Evolutionary conservation across 2,329 filamentous ascomycete genomes (phyloP), one percentile per base, ranked within the genome.

Genomic region (Monosporascus sp.): DNA sequence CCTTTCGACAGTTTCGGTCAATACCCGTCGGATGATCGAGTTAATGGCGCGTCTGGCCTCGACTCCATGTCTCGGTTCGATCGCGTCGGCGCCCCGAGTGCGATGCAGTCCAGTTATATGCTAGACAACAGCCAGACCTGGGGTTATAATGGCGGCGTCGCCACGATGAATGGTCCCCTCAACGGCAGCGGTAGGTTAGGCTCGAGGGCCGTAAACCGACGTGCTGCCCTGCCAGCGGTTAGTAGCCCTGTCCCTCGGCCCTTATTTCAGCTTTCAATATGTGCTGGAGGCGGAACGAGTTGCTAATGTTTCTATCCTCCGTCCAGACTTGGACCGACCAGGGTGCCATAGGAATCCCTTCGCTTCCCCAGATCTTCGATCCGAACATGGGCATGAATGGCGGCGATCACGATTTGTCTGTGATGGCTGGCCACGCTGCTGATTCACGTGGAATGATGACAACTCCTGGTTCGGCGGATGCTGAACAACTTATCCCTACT

Each of bases 401-500:
- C 58, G 61, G 72, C 65, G 55, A 75, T 63, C 65, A 72, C 56
- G 71, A 72, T 24, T 50, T 69, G 4, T 53, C 63, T 8, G 55
- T 52, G 25, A 61, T 66, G 60, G 61, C 63, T 57, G 57, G 65
- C 55, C 24, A 63, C 59, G 50, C 64, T 69, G 63, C 68, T 59
- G 58, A 74, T 72, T 60, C 71, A 67, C 59, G 72, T 69, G 59
- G 75, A 73, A 63, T 68, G 60, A 67, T 68, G 65, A 60, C 61
- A 52, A 72, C 71, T 52, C 73, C 79, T 59, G 64, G 71, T 52
- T 74, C 76, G 38, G 75, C 77, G 54, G 81, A 84, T 47, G 80
- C 84, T 52, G 93, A 96, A 61, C 93, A 97, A 74, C 83, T 99
- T 55, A 99, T 99, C 55, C 93, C 93, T 3, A 99, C 94, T 3